Conservation (phyloP, 495 filamentous ascomycete genomes). For the Penicillium herquei region DNA sequence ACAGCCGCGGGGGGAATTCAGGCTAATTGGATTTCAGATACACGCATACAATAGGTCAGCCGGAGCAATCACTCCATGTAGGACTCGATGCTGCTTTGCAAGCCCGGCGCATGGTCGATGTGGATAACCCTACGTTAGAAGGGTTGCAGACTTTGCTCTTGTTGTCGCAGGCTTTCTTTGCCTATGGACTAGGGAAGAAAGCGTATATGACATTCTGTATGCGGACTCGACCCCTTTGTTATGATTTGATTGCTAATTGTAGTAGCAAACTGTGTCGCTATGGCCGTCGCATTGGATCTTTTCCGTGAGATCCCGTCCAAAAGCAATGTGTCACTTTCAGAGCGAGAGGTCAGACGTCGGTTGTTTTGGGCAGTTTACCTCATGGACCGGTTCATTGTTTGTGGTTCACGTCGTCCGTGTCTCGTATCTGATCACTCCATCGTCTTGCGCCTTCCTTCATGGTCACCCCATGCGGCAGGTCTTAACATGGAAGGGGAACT, state of each 20-base stretch:
- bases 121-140: constrained; percentile 76
- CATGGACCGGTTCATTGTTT: constrained; percentile 75
- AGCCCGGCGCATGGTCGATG: constrained; percentile 66
- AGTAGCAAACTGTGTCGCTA: constrained; percentile 71
- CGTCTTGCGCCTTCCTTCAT: constrained; percentile 67
- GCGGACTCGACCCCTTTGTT: constrained; percentile 11
- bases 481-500: constrained; percentile 68
- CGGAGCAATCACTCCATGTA: constrained; percentile 54
- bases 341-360: constrained; percentile 69
- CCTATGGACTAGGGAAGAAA: constrained; percentile 76
- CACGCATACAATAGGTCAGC: constrained; percentile 57
- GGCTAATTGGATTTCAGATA: constrained; percentile 44
- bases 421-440: constrained; percentile 74
- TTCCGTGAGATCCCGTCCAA: constrained; percentile 66
- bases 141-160: constrained; percentile 71
- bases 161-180: constrained; percentile 72
- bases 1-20: background rate
- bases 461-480: constrained; percentile 51
- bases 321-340: constrained; percentile 53
- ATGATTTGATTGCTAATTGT: background rate
- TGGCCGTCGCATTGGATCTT: constrained; percentile 75
- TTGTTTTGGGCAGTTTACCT: constrained; percentile 85
- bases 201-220: constrained; percentile 81
- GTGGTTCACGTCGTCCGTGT: constrained; percentile 75
- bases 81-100: constrained; percentile 68